A percentile compares a stretch with the other conserved stretches of the same genome.
Evolutionary conservation across 768 basidiomycete species (phyloP).

Genomic region (Mycena sanguinolenta): DNA sequence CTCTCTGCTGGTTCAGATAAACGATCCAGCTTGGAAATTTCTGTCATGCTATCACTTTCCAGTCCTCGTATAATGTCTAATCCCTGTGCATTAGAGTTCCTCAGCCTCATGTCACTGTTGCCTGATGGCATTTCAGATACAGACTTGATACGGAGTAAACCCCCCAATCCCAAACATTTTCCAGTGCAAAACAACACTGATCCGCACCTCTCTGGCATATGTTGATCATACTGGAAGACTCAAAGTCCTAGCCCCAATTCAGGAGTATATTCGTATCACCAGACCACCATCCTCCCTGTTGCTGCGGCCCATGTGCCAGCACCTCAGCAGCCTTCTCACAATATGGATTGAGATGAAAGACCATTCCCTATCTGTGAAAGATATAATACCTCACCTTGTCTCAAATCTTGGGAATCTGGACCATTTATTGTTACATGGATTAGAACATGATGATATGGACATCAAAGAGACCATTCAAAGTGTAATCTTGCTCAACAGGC

Average conservation of each 20-base stretch:
- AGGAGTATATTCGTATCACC: too few species aligned
- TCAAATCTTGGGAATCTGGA: slow-evolving; percentile 8
- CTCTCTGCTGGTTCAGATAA: slow-evolving; percentile 9
- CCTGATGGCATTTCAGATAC: slow-evolving; percentile 7
- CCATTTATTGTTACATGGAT: not conserved
- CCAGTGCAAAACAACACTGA: not conserved
- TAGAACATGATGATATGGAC: not conserved
- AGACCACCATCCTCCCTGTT: not conserved
- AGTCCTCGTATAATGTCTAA: slow-evolving; percentile 19
- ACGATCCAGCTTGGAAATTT: slow-evolving; percentile 17
- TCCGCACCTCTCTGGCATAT: not conserved
- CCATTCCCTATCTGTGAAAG: not conserved
- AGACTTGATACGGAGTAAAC: not conserved
- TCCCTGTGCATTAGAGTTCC: slow-evolving; percentile 7
- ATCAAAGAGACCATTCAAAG: not conserved
- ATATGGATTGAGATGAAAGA: not conserved
- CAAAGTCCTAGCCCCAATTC: too few species aligned
- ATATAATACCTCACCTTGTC: not conserved
- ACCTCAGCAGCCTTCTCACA: not conserved
- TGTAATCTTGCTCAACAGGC: not conserved
- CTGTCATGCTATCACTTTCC: slow-evolving; percentile 16
- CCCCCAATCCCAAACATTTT: not conserved
- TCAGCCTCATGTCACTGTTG: slow-evolving; percentile 16
- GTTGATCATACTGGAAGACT: too few species aligned
- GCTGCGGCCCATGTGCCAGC: not conserved